Base-by-base conservation (phyloP, 2,329 filamentous ascomycete genomes). In the Pseudocercospora crystallina region DNA sequence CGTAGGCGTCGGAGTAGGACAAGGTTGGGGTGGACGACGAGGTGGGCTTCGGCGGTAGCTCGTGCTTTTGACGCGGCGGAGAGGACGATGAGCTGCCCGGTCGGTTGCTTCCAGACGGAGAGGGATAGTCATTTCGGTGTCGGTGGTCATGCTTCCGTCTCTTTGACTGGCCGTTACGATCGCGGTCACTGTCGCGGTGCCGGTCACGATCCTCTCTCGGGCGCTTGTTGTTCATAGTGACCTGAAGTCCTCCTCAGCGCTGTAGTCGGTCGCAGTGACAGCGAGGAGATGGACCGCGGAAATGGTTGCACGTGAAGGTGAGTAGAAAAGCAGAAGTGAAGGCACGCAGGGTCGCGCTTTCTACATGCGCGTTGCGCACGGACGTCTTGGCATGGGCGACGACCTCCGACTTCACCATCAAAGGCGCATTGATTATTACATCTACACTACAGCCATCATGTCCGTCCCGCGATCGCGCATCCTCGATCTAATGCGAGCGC, bases 401-500 rank as follows among this genome's bases (percentile, higher is more conserved):
- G n/a, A 49, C 40, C 33, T 39, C 30, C 32, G 29, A 37, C 15
- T 20, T 41, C 7, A 26, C 40, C 35, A 9, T 45, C 41, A 15
- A 17, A 26, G n/a, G 48, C 48, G 32, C 41, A 41, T 13, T 9
- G 3, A n/a, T n/a, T n/a, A n/a, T n/a, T 17, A 9, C 36, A 31
- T 17, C 32, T 31, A 8, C 33, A 32, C 11, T 36, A 34, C 34
- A 39, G 40, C 39, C 57, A 67, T 58, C 44, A 80, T 81, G 78
- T 69, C 78, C 30, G 76, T 80, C 62, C 70, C 79, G 53, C 74
- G 77, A 53, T 70, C 69, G 43, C 76, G 81, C 41, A 69, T 83
- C 31, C 56, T 83, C 41, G 87, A 90, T 68, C 80, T 96, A 57
- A 82, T 92, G 77, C 90, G 90, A 85, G 90, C 89, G 72, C 90